phyloP scores from a whole-genome alignment of 345 rosid genomes.

The Brassica incana region DNA sequence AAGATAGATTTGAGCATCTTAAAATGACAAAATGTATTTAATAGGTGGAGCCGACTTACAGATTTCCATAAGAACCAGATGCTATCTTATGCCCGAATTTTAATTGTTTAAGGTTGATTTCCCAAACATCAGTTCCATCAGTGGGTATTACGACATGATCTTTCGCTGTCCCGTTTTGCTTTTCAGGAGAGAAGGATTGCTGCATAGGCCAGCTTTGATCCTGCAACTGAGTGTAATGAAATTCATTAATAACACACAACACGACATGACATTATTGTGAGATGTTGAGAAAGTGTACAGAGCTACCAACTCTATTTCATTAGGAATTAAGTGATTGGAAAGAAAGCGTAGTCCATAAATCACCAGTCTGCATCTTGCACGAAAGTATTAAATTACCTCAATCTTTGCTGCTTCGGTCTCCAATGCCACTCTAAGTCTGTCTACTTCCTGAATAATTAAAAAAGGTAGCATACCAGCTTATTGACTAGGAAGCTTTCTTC shows the following conservation, averaged over 20 bases:
- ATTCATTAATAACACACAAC: conserved; percentile 4
- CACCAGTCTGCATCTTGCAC: not conserved
- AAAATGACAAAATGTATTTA: conserved; percentile 6
- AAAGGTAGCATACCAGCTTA: conserved; percentile 34
- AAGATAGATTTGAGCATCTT: conserved; percentile 21
- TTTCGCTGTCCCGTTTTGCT: conserved; percentile 45
- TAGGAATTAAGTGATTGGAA: conserved; percentile 1
- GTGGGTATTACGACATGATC: conserved; percentile 75
- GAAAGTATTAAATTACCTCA: conserved; percentile 51
- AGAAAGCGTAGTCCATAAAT: not conserved
- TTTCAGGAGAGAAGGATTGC: conserved; percentile 51
- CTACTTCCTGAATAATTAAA: conserved; percentile 65
- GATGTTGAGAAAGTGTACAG: conserved; percentile 12
- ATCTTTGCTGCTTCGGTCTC: conserved; percentile 68
- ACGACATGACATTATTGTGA: not conserved
- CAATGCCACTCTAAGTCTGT: conserved; percentile 64
- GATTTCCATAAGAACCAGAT: conserved; percentile 93
- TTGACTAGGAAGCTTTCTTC: not conserved
- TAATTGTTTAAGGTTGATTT: conserved; percentile 68
- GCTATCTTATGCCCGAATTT: conserved; percentile 84
- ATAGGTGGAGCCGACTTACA: conserved; percentile 61
- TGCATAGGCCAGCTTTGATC: conserved; percentile 57
- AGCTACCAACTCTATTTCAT: not conserved
- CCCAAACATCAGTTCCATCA: conserved; percentile 99
- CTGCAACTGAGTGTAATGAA: conserved; percentile 43